These are phyloP conservation scores for Veloboletus limbatus DNA, from an alignment of 1,284 basidiomycete species.

Conservation along the genomic window DNA sequence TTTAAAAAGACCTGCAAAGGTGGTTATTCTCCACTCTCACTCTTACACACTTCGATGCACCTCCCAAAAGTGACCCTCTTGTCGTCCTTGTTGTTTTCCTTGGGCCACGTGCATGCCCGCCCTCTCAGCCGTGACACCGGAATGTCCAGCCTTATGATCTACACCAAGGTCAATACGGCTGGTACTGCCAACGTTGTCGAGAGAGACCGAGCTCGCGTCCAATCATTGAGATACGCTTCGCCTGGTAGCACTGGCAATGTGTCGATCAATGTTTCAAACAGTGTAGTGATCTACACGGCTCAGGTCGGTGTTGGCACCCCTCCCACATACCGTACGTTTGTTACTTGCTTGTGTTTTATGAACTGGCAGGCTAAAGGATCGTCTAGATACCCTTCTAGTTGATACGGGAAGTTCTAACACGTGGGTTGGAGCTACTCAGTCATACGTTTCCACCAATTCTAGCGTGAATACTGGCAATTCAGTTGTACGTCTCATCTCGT, in stretches of 20 bases:
- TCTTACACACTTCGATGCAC: no score
- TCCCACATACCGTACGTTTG: constrained; percentile 39
- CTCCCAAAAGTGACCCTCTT: constrained; percentile 3
- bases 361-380: background rate
- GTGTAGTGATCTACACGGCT: constrained; percentile 34
- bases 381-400: constrained; percentile 22
- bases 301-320: constrained; percentile 44
- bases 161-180: constrained; percentile 10
- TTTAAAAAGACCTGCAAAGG: background rate
- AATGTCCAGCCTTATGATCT: constrained; percentile 16
- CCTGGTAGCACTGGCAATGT: background rate
- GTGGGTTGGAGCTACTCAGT: constrained; percentile 36
- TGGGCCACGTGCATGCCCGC: background rate
- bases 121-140: constrained; percentile 5
- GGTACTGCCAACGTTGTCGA: constrained; percentile 21
- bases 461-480: constrained; percentile 42
- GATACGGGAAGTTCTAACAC: constrained; percentile 38
- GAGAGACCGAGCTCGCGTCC: constrained; percentile 15
- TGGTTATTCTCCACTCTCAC: background rate
- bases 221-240: background rate
- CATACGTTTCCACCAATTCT: constrained; percentile 40
- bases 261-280: constrained; percentile 8
- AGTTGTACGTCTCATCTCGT: constrained; percentile 30
- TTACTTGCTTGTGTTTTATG: background rate
- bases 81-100: background rate